phyloP scores from a whole-genome alignment of 805 yeast genomes.

The Nakazawaea pomicola region DNA sequence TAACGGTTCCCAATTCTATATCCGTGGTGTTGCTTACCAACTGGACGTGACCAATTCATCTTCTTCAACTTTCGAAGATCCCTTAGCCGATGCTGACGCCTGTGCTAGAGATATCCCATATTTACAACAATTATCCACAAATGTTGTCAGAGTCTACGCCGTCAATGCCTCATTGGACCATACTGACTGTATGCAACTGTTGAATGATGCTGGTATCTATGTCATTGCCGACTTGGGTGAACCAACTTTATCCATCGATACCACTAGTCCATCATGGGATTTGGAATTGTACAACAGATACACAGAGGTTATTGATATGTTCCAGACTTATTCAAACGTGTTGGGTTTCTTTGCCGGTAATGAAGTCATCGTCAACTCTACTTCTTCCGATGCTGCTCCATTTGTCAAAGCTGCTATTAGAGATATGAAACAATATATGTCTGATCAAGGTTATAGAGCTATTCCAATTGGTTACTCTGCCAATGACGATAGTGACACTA shows the following conservation, averaged over 20 bases:
- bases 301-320: slow-evolving; percentile 61
- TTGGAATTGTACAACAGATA: slow-evolving; percentile 61
- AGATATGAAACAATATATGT: slow-evolving; percentile 68
- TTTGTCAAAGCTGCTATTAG: slow-evolving; percentile 81
- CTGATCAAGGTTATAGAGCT: slow-evolving; percentile 51
- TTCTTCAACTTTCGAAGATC: slow-evolving; percentile 52
- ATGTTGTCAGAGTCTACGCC: slow-evolving; percentile 74
- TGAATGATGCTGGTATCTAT: slow-evolving; percentile 73
- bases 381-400: slow-evolving; percentile 72
- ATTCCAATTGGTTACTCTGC: slow-evolving; percentile 84
- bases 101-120: slow-evolving; percentile 76
- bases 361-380: slow-evolving; percentile 65
- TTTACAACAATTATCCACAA: slow-evolving; percentile 55
- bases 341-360: slow-evolving; percentile 86
- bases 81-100: slow-evolving; percentile 54
- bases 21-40: slow-evolving; percentile 80
- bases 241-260: slow-evolving; percentile 59
- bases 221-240: slow-evolving; percentile 75
- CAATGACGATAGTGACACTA: slow-evolving; percentile 64
- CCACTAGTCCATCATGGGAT: slow-evolving; percentile 60
- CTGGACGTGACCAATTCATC: slow-evolving; percentile 53
- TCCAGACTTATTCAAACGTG: slow-evolving; percentile 65
- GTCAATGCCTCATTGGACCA: slow-evolving; percentile 62
- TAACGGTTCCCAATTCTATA: slow-evolving; percentile 75
- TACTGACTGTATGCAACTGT: slow-evolving; percentile 58